Base-by-base conservation (phyloP, 257 asterid species). In the Solanum pennellii region DNA sequence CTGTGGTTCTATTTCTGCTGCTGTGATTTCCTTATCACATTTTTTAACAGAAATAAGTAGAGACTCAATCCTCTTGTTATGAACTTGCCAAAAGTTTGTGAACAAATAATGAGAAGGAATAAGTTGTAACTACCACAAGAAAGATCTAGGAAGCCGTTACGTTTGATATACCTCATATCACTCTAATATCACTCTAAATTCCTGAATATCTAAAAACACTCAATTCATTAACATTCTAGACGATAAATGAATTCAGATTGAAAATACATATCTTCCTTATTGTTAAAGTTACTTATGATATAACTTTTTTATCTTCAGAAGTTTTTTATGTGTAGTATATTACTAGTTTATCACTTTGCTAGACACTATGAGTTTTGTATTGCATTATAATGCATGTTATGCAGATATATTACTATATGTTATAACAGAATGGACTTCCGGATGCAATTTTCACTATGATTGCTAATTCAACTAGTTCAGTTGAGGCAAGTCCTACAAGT, bases 61-160 rank as follows among this genome's bases (percentile, higher is more conserved):
- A 68, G 94, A 92, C 87, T 95, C 98, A 87, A 95, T 94, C 93
- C 98, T 93, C 94, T 94, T 97, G 88, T 97, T 75, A 97, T 91
- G 90, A 97, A 97, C 96, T 95, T 95, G 94, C 87, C 85, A 93
- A 75, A 91, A 86, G 89, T 84, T 88, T 60, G 66, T 83, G 60
- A 84, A 88, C 21, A 87, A 86, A 89, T 91, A 87, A 89, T 86
- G 75, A 90, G 88, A 82, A 84, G 83, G 41, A 83, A 88, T 41
- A 74, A 88, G 18, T 27, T n/a, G 4, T 27, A 87, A 77, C 76
- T 75, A 69, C 88, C 45, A 85, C 75, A 85, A 86, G 83, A 66
- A 88, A 52, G 23, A 52, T 52, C n/a, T 18, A 18, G n/a, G 62
- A 56, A 18, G 65, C 8, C 10, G 65, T 14, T 47, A 47, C 59